Evolutionary conservation across 352 stramenopile genomes (phyloP), one percentile per base, ranked within the genome.

Genomic region (Phytopythium montanum): DNA sequence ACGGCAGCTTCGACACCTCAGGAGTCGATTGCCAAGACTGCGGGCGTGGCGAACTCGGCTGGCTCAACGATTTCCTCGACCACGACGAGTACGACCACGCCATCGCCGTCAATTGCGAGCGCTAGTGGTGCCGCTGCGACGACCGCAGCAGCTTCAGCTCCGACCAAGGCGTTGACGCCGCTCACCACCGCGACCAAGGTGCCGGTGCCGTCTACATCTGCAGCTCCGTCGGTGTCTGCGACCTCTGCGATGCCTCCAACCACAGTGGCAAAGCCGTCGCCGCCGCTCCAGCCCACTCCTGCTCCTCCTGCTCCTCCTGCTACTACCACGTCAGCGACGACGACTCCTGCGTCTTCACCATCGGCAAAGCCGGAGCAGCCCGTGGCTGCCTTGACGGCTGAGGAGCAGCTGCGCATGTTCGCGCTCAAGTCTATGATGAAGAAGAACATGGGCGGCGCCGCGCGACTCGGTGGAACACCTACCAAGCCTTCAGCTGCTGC

Each of bases 341-440:
- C 56, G 38, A 45, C 70, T 53, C 34, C 50, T 33, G 34, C 45
- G 8, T 54, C 59, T 53, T 55, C 64, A 66, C 25, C 60, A 60
- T n/a, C 54, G 13, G 50, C 28, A 18, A 52, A 42, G 26, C 16
- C 57, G 29, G 48, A 57, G 39, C 55, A 54, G 33, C 71, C 63
- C 33, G 58, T 46, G 21, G 28, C 31, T 45, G 60, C 45, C 31
- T 12, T 84, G 49, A 75, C 78, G 3, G 70, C 73, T 3, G 81
- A 91, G 54, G 79, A 89, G 49, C 82, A 86, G 55, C 54, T 91
- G 54, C 79, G 81, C 8, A 54, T 80, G 42, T 87, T 86, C 60
- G 79, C 77, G 13, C 62, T 89, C 25, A 78, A 83, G 55, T 89
- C 81, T 0, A 80, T 91, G 61, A 88, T 86, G 64, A 87, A 88